Percentiles rank a stretch among this genome's conserved stretches.
Evolutionary conservation across 2,329 filamentous ascomycete genomes (phyloP).

Genomic region (Microsporum canis): DNA sequence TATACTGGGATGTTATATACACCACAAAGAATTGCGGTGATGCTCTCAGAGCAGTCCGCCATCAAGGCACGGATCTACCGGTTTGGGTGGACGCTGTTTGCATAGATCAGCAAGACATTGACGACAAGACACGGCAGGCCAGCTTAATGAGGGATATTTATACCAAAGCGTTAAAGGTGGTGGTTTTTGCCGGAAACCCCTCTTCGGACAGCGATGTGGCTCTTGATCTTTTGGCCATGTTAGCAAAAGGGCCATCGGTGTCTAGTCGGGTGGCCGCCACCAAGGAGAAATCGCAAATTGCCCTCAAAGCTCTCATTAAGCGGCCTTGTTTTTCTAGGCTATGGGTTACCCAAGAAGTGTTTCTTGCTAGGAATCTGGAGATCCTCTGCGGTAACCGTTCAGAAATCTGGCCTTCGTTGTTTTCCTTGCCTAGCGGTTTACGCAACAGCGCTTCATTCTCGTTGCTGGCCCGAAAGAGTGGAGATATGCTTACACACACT

Average conservation of each 20-base stretch:
- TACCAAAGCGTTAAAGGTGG: background rate
- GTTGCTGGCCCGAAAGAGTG: background rate
- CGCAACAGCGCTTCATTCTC: background rate
- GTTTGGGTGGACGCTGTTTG: conserved; percentile 15
- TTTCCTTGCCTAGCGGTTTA: background rate
- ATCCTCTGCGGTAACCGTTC: background rate
- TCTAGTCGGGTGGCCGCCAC: background rate
- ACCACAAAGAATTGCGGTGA: conserved; percentile 5
- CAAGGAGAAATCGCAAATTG: background rate
- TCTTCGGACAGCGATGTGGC: background rate
- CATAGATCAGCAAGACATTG: conserved; percentile 11
- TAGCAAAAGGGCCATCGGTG: background rate
- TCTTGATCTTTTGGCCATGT: background rate
- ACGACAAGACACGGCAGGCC: conserved; percentile 11
- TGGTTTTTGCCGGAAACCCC: background rate
- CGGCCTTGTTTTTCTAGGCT: background rate
- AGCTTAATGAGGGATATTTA: conserved; percentile 14
- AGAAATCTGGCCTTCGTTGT: background rate
- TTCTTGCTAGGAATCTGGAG: background rate
- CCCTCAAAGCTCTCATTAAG: background rate
- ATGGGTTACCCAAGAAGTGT: background rate
- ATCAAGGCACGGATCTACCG: background rate
- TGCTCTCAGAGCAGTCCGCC: conserved; percentile 4
- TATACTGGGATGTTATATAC: background rate
- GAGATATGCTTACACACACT: background rate